phyloP scores from a whole-genome alignment of 108 stramenopile species.

The Cyclotella baltica region DNA sequence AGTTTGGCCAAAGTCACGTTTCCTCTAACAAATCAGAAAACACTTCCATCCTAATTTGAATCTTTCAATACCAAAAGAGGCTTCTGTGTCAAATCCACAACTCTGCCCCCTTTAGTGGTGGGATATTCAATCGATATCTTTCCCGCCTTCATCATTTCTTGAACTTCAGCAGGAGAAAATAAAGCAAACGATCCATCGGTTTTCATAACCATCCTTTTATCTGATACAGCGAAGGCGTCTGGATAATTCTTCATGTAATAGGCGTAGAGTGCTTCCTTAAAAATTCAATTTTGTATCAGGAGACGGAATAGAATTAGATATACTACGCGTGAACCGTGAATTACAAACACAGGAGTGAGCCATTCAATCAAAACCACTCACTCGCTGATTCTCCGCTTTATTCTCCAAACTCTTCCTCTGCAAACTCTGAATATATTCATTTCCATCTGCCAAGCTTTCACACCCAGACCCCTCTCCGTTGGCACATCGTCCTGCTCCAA shows the following conservation, averaged over 20 bases:
- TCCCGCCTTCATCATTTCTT: slow-evolving; percentile 52
- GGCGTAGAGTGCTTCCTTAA: slow-evolving; percentile 68
- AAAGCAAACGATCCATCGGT: slow-evolving; percentile 74
- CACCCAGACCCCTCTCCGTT: slow-evolving; percentile 80
- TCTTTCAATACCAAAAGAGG: slow-evolving; percentile 77
- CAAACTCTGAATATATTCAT: slow-evolving; percentile 70
- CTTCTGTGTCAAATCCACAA: slow-evolving; percentile 84
- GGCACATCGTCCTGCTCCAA: slow-evolving; percentile 68
- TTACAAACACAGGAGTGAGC: not conserved
- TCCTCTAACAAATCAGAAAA: no score
- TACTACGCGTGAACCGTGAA: not conserved
- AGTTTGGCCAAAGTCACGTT: no score
- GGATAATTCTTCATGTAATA: slow-evolving; percentile 93
- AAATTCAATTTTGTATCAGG: not conserved
- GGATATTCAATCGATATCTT: slow-evolving; percentile 70
- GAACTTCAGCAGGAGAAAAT: slow-evolving; percentile 61
- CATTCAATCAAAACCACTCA: slow-evolving; percentile 24
- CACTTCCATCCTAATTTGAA: no score
- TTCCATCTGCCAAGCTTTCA: slow-evolving; percentile 74
- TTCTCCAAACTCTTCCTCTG: slow-evolving; percentile 76
- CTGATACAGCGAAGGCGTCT: slow-evolving; percentile 70
- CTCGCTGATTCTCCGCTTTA: slow-evolving; percentile 66
- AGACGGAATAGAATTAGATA: not conserved
- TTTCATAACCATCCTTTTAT: slow-evolving; percentile 75
- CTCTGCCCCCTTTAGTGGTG: slow-evolving; percentile 68